These are phyloP conservation scores for Diplodia corticola DNA, from an alignment of 2,329 filamentous ascomycete species.

Conservation along the genomic window DNA sequence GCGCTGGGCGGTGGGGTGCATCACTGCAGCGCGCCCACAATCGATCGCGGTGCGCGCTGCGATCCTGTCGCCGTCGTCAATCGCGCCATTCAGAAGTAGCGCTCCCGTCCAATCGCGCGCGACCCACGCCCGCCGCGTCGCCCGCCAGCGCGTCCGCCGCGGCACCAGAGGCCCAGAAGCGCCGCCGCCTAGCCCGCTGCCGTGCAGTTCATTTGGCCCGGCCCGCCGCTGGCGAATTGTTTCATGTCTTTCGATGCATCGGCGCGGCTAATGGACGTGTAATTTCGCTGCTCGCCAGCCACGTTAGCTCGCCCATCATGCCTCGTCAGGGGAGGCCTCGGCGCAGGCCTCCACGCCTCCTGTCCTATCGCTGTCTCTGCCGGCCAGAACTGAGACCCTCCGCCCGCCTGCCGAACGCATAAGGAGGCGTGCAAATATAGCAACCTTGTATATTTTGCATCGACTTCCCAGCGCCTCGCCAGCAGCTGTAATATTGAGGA, in stretches of 20 bases:
- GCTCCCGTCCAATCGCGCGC: conserved; percentile 8
- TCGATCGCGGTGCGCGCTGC: conserved; percentile 13
- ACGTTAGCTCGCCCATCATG: not conserved
- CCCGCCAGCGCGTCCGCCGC: not conserved
- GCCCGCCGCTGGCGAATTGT: conserved; percentile 18
- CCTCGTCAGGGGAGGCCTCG: conserved; percentile 7
- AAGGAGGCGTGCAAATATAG: conserved; percentile 7
- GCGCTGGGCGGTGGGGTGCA: not conserved
- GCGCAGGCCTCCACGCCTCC: not conserved
- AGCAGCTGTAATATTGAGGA: not conserved
- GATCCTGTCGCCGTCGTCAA: conserved; percentile 2
- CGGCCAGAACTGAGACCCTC: not conserved
- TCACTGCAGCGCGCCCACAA: not conserved
- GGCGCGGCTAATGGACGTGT: conserved; percentile 13
- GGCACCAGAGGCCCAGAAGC: not conserved
- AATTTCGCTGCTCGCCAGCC: conserved; percentile 16
- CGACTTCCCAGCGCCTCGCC: not conserved
- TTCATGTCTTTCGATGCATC: conserved; percentile 16
- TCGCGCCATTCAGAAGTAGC: conserved; percentile 14
- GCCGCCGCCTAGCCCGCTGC: not conserved
- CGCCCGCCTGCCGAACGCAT: not conserved
- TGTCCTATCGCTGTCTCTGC: not conserved
- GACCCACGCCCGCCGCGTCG: not conserved
- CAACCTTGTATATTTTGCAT: not conserved
- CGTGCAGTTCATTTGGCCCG: conserved; percentile 7